Conservation (phyloP, 768 basidiomycete species). For the Pulveroboletus sp. region DNA sequence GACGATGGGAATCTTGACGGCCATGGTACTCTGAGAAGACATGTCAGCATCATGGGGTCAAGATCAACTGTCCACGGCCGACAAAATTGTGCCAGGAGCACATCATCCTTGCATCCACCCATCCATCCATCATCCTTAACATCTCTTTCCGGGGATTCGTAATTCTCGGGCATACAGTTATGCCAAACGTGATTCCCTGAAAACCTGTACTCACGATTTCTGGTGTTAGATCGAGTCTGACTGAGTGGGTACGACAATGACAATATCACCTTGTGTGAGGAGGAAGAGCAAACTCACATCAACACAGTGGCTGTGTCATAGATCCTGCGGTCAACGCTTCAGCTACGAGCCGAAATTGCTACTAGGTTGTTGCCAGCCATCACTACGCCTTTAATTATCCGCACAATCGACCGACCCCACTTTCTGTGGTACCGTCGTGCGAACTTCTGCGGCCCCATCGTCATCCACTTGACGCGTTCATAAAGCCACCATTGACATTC, state of each 20-base stretch:
- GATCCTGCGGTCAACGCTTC: no score
- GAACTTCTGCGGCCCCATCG: conserved; percentile 8
- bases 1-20: conserved; percentile 65
- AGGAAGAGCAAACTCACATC: conserved; percentile 22
- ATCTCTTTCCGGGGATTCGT: neutral
- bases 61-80: neutral
- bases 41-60: conserved; percentile 13
- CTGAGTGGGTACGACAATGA: conserved; percentile 8
- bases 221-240: conserved; percentile 48
- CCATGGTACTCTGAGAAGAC: conserved; percentile 38
- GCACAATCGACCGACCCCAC: neutral
- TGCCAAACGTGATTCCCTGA: neutral
- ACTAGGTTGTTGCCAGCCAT: neutral
- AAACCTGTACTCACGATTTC: conserved; percentile 49
- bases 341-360: neutral
- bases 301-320: conserved; percentile 26
- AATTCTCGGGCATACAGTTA: neutral
- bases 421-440: conserved; percentile 8
- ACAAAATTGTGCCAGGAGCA: neutral
- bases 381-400: neutral
- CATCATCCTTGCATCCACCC: conserved; percentile 21
- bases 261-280: neutral
- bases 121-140: conserved; percentile 26
- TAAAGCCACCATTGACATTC: conserved; percentile 1
- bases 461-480: neutral